Conservation (phyloP, 768 basidiomycete species). For the Mycena chlorophos region DNA sequence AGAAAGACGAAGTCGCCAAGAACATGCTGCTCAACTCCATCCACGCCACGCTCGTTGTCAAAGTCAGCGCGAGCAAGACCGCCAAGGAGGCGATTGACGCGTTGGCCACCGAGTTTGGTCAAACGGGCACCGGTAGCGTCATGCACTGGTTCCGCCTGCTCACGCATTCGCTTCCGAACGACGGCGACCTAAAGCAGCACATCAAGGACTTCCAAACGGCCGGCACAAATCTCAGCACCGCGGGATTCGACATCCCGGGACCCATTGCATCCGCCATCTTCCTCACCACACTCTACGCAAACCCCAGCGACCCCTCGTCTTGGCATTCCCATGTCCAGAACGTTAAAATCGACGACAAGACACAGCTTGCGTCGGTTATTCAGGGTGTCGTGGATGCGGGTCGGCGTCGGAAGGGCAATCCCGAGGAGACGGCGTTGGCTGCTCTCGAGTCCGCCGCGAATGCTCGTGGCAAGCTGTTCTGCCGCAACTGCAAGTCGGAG, state of each 20-base stretch:
- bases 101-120: background rate
- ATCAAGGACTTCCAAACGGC: conserved; percentile 10
- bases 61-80: background rate
- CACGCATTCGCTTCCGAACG: background rate
- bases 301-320: conserved; percentile 5
- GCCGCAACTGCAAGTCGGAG: conserved; percentile 7
- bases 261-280: conserved; percentile 1
- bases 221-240: background rate
- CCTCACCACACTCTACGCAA: conserved; percentile 5
- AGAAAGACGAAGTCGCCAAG: background rate
- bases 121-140: conserved; percentile 3
- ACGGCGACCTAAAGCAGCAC: background rate
- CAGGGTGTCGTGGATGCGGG: background rate
- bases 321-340: conserved; percentile 4
- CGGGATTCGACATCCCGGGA: conserved; percentile 5
- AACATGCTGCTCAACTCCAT: background rate
- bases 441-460: conserved; percentile 6
- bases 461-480: conserved; percentile 3
- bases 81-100: background rate
- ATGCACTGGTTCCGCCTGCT: conserved; percentile 16
- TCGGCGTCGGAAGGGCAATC: background rate
- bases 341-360: conserved; percentile 5
- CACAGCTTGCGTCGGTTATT: conserved; percentile 3
- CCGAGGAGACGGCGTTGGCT: conserved; percentile 7
- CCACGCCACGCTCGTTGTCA: conserved; percentile 1